Evolutionary conservation across 306 rosid species (phyloP).

Genomic region (Quercus glauca): DNA sequence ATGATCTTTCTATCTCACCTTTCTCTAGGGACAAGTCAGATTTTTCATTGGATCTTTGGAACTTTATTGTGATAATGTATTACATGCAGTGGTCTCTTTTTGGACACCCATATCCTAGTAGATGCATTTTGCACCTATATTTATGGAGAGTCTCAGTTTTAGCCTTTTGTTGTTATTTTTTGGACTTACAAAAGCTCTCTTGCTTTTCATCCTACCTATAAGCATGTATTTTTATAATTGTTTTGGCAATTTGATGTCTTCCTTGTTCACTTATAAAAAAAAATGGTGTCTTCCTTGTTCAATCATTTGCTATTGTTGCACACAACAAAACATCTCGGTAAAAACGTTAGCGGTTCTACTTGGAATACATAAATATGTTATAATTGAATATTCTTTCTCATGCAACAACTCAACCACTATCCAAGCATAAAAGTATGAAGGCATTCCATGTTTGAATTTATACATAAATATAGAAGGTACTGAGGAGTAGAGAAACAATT

Average conservation of each 20-base stretch:
- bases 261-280: neutral
- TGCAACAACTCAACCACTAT: neutral
- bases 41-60: constrained; percentile 1
- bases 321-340: neutral
- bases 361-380: neutral
- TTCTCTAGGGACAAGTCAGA: constrained; percentile 12
- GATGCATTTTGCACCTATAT: neutral
- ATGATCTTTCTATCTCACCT: constrained; percentile 22
- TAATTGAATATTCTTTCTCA: neutral
- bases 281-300: neutral
- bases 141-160: neutral
- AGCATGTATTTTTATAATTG: neutral
- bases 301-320: neutral
- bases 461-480: neutral
- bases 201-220: neutral
- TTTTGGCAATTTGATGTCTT: neutral
- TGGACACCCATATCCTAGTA: neutral
- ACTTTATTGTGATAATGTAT: neutral
- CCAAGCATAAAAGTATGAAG: neutral
- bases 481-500: neutral
- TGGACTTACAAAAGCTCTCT: neutral
- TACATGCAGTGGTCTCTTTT: neutral
- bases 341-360: neutral
- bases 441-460: neutral
- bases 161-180: neutral